Evolutionary conservation across 2,329 filamentous ascomycete species (phyloP).

Genomic region (Colletotrichum phormii): DNA sequence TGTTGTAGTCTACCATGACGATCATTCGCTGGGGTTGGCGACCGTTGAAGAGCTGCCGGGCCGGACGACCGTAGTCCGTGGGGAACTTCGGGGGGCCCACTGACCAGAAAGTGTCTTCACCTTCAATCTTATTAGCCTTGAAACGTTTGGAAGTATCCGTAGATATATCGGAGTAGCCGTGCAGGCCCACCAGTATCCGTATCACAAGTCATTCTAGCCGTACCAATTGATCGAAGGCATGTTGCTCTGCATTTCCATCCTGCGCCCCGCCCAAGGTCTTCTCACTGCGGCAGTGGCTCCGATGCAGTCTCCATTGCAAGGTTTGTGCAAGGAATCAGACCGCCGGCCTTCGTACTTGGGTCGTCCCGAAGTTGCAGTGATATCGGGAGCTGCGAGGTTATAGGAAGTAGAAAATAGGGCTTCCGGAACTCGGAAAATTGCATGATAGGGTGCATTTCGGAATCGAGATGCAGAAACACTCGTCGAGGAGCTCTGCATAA

Average conservation of each 20-base stretch:
- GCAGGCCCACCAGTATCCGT: conserved; percentile 8
- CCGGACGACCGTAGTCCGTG: conserved; percentile 17
- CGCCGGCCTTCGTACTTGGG: neutral
- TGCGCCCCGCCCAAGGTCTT: conserved; percentile 8
- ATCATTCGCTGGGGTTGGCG: conserved; percentile 6
- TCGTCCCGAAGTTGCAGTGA: neutral
- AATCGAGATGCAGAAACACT: neutral
- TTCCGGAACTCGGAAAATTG: neutral
- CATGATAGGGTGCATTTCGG: neutral
- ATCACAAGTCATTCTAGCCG: conserved; percentile 1
- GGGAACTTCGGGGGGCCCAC: conserved; percentile 15
- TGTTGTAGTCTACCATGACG: neutral
- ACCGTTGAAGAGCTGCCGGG: conserved; percentile 21
- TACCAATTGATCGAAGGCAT: conserved; percentile 15
- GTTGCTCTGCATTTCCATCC: neutral
- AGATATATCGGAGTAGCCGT: conserved; percentile 10
- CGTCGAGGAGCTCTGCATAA: neutral
- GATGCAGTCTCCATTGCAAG: conserved; percentile 1
- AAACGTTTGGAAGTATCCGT: neutral
- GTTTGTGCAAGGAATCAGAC: neutral
- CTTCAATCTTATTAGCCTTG: neutral
- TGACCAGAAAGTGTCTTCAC: conserved; percentile 5
- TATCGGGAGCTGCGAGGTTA: neutral
- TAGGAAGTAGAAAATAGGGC: neutral
- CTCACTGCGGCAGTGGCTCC: conserved; percentile 17